Evolutionary conservation across 495 filamentous ascomycete species (phyloP).

Genomic region (Aspergillus heteromorphus): DNA sequence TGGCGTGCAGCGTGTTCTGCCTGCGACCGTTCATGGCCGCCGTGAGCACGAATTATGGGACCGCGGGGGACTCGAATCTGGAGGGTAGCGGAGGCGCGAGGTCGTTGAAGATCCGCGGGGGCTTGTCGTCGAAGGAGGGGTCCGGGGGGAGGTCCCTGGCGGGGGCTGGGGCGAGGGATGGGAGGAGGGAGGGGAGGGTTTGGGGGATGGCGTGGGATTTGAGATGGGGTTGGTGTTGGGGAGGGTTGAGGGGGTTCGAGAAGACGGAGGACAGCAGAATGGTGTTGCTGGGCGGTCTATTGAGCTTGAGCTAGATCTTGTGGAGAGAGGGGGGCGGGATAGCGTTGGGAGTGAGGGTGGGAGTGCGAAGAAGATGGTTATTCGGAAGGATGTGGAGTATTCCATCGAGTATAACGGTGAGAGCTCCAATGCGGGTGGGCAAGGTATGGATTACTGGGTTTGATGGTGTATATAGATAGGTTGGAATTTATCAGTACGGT

Average conservation of each 20-base stretch:
- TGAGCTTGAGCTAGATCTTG: slow-evolving; percentile 16
- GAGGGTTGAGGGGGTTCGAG: not conserved
- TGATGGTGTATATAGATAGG: not conserved
- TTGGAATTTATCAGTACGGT: too few species aligned
- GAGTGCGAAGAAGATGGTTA: slow-evolving; percentile 39
- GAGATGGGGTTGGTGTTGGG: not conserved
- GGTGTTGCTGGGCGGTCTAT: not conserved
- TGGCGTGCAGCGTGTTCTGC: slow-evolving; percentile 46
- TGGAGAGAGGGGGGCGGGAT: slow-evolving; percentile 9
- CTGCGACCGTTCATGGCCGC: slow-evolving; percentile 49
- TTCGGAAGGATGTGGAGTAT: slow-evolving; percentile 42
- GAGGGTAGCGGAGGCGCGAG: slow-evolving; percentile 22
- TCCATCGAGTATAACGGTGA: slow-evolving; percentile 15
- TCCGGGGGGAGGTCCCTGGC: slow-evolving; percentile 14
- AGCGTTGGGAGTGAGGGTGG: slow-evolving; percentile 19
- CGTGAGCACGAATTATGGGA: slow-evolving; percentile 43
- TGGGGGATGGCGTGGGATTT: not conserved
- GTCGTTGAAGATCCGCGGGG: slow-evolving; percentile 15
- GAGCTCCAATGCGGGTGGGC: not conserved
- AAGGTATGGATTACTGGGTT: slow-evolving; percentile 8
- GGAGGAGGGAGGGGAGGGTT: not conserved
- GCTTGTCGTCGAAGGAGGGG: slow-evolving; percentile 10
- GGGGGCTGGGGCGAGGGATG: slow-evolving; percentile 3
- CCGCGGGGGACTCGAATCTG: slow-evolving; percentile 30
- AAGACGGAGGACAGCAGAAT: not conserved